Conservation (phyloP, 768 basidiomycete genomes). For the Paxillus ammoniavirescens region DNA sequence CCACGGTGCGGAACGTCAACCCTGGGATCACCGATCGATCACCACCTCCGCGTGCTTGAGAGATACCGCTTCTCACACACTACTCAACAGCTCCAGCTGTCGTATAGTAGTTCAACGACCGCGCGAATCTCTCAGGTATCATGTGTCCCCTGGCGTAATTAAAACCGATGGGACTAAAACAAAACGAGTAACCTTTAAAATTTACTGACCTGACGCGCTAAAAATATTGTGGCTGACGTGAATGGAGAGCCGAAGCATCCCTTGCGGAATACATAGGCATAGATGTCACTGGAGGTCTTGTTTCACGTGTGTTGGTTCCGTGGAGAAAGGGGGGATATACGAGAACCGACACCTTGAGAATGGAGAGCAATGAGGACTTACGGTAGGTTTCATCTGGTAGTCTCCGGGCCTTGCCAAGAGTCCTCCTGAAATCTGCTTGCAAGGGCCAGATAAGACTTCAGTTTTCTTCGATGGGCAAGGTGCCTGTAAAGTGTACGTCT, state of each 20-base stretch:
- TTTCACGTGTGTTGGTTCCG: background rate
- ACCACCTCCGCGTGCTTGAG: too few species aligned
- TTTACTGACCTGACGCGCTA: background rate
- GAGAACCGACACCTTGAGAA: background rate
- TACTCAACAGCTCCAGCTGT: too few species aligned
- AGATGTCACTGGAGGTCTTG: background rate
- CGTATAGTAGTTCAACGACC: too few species aligned
- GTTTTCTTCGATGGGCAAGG: too few species aligned
- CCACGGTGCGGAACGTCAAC: background rate
- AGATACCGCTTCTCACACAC: too few species aligned
- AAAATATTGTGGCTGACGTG: background rate
- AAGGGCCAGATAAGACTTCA: too few species aligned
- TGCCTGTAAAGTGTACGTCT: too few species aligned
- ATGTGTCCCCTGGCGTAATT: background rate
- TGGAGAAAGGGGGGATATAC: background rate
- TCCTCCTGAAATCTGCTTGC: too few species aligned
- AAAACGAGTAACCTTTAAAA: background rate
- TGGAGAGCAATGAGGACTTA: background rate
- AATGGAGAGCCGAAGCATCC: background rate
- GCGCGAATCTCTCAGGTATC: too few species aligned
- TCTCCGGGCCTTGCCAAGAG: too few species aligned
- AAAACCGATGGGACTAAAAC: background rate
- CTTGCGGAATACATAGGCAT: background rate
- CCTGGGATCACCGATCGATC: background rate
- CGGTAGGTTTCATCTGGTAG: too few species aligned